Conservation (phyloP, 495 filamentous ascomycete species). For the Wilcoxina mikolae region DNA sequence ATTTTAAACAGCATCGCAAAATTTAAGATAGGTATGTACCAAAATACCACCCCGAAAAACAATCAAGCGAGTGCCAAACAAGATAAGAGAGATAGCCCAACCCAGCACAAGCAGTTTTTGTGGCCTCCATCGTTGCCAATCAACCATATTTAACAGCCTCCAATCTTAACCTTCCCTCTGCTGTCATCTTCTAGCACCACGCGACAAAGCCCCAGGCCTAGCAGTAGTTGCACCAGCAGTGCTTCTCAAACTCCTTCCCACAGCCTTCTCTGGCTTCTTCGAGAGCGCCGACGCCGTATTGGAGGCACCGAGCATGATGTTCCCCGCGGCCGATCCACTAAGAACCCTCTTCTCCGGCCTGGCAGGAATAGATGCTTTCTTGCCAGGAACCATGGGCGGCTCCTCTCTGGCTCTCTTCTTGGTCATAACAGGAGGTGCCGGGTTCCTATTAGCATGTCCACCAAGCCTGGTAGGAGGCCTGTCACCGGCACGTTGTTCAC, state of each 20-base stretch:
- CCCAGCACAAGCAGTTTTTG: too few relatives aligned
- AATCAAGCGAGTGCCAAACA: too few relatives aligned
- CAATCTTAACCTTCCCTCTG: too few relatives aligned
- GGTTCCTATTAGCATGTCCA: not conserved
- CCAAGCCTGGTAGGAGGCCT: constrained; percentile 6
- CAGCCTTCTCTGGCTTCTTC: constrained; percentile 23
- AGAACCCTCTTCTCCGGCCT: constrained; percentile 23
- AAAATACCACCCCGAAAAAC: too few relatives aligned
- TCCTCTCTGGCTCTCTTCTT: constrained; percentile 24
- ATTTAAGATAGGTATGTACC: too few relatives aligned
- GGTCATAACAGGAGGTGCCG: constrained; percentile 4
- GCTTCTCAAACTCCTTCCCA: constrained; percentile 15
- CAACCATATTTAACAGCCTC: too few relatives aligned
- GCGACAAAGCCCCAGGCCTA: constrained; percentile 15
- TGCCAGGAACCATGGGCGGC: constrained; percentile 14
- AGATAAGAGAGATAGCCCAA: too few relatives aligned
- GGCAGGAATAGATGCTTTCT: constrained; percentile 18
- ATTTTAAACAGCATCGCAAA: too few relatives aligned
- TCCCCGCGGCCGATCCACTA: constrained; percentile 16
- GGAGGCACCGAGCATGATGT: constrained; percentile 14
- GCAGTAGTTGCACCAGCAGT: constrained; percentile 10
- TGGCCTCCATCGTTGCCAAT: too few relatives aligned
- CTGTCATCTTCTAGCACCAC: constrained; percentile 24
- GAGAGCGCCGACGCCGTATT: constrained; percentile 9
- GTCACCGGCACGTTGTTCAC: not conserved